Evolutionary conservation across 2,329 filamentous ascomycete species (phyloP).

Genomic region (Xylaria sp.): DNA sequence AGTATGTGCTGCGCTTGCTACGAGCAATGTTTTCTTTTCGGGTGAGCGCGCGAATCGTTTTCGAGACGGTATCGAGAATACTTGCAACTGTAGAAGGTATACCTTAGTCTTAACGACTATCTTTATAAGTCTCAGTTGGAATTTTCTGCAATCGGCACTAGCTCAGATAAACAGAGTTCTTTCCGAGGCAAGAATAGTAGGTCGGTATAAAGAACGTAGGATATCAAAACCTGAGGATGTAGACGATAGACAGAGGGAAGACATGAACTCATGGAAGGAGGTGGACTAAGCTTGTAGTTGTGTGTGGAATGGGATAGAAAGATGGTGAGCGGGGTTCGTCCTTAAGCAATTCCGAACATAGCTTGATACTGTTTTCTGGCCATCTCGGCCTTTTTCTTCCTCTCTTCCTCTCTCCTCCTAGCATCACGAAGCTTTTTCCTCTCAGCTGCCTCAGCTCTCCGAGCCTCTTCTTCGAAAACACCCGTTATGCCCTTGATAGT

Average conservation of each 20-base stretch:
- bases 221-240: no score
- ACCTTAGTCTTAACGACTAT: slow-evolving; percentile 32
- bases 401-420: neutral
- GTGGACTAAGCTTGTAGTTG: no score
- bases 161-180: neutral
- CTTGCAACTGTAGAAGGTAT: slow-evolving; percentile 29
- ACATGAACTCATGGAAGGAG: no score
- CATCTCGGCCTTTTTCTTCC: neutral
- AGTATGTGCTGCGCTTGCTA: slow-evolving; percentile 27
- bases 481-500: neutral
- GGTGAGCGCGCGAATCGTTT: slow-evolving; percentile 32
- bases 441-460: neutral
- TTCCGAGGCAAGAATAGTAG: slow-evolving; percentile 36
- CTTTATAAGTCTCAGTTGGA: slow-evolving; percentile 27
- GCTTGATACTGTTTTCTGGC: neutral
- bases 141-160: neutral
- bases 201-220: no score
- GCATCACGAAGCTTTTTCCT: neutral
- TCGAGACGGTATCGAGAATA: slow-evolving; percentile 35
- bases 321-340: no score
- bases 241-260: no score
- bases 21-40: slow-evolving; percentile 2
- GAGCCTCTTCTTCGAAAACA: neutral
- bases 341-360: neutral
- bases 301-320: no score